These are phyloP conservation scores for Hymenoscyphus fraxineus DNA, from an alignment of 2,329 filamentous ascomycete species.

Conservation along the genomic window DNA sequence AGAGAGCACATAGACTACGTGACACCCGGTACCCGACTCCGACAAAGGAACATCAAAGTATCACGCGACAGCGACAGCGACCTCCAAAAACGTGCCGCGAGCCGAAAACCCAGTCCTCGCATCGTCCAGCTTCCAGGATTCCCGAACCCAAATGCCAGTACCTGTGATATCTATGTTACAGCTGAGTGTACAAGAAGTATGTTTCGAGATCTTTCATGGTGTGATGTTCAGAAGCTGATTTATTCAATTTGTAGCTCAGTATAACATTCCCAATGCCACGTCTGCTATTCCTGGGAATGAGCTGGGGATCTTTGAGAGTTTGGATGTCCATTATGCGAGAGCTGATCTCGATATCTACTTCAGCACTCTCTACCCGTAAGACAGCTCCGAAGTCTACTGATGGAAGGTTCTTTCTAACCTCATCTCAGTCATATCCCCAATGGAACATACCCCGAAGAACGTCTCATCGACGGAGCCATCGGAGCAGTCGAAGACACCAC, in stretches of 20 bases:
- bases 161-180: slow-evolving; percentile 54
- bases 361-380: slow-evolving; percentile 42
- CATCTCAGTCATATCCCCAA: slow-evolving; percentile 35
- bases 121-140: slow-evolving; percentile 37
- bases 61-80: slow-evolving; percentile 33
- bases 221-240: slow-evolving; percentile 4
- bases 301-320: slow-evolving; percentile 44
- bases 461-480: slow-evolving; percentile 36
- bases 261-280: slow-evolving; percentile 41
- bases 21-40: slow-evolving; percentile 45
- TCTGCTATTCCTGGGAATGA: slow-evolving; percentile 39
- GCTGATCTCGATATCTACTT: slow-evolving; percentile 48
- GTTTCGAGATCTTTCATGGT: not conserved
- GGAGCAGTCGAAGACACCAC: slow-evolving; percentile 34
- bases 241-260: slow-evolving; percentile 32
- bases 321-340: slow-evolving; percentile 45
- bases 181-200: slow-evolving; percentile 44
- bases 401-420: slow-evolving; percentile 17
- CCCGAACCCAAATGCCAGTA: slow-evolving; percentile 24
- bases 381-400: slow-evolving; percentile 28
- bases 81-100: slow-evolving; percentile 29
- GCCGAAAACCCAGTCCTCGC: slow-evolving; percentile 30
- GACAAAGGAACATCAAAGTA: slow-evolving; percentile 23
- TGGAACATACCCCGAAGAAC: slow-evolving; percentile 39
- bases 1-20: slow-evolving; percentile 33